phyloP scores from a whole-genome alignment of 1,284 basidiomycete genomes.

The Athelia psychrophila region DNA sequence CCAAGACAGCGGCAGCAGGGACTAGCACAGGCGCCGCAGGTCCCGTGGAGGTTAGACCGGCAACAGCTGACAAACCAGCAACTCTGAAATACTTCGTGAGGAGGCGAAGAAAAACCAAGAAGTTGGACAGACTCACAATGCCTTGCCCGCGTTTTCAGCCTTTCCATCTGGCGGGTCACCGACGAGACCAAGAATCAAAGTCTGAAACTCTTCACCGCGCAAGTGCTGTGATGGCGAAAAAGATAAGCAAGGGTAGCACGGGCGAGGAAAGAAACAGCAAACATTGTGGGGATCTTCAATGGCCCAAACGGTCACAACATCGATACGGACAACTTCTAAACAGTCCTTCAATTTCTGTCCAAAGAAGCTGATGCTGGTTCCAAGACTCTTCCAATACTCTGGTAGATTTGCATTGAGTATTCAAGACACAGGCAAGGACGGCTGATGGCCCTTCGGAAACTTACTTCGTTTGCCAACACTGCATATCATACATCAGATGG shows the following conservation, averaged over 20 bases:
- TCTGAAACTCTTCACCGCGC: constrained; percentile 15
- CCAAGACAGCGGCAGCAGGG: constrained; percentile 18
- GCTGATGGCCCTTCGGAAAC: not conserved
- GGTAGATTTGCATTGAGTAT: not conserved
- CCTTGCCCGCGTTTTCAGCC: constrained; percentile 4
- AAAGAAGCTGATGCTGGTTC: constrained; percentile 14
- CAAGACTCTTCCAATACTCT: constrained; percentile 22
- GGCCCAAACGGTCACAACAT: constrained; percentile 23
- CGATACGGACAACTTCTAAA: constrained; percentile 13
- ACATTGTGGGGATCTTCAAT: constrained; percentile 21
- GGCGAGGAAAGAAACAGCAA: not conserved
- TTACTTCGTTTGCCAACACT: constrained; percentile 16
- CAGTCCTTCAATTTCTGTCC: constrained; percentile 14
- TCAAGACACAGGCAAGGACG: not conserved
- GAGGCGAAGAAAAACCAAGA: not conserved
- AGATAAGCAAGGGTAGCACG: not conserved
- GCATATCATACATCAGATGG: not conserved
- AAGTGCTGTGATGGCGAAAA: constrained; percentile 12
- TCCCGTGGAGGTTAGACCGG: not conserved
- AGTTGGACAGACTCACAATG: constrained; percentile 8
- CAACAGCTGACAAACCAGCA: constrained; percentile 6
- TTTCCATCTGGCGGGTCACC: constrained; percentile 7
- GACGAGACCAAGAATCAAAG: constrained; percentile 16
- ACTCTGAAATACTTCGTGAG: constrained; percentile 5
- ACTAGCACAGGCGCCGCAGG: constrained; percentile 20